phyloP scores from a whole-genome alignment of 208 protist genomes.

The Porcisia deanei region DNA sequence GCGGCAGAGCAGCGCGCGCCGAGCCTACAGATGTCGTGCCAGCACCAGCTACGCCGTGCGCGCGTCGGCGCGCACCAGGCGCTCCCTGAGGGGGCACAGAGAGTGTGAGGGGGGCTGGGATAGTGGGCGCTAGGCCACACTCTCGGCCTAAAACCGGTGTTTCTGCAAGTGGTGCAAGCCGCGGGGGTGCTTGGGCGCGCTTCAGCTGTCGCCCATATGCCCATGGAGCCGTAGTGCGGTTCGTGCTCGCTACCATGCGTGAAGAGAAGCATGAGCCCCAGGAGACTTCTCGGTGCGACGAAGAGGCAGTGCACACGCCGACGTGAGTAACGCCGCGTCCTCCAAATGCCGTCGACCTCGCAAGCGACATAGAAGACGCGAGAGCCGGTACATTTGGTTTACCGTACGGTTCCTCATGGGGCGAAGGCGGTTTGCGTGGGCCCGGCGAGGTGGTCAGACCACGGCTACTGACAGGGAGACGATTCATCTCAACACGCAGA shows the following conservation, averaged over 20 bases:
- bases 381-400: not conserved
- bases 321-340: not conserved
- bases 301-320: not conserved
- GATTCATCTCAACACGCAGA: not conserved
- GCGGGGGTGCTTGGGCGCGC: not conserved
- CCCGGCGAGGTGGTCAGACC: not conserved
- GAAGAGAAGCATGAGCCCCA: not conserved
- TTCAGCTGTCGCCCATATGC: not conserved
- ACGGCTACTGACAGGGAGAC: not conserved
- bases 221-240: not conserved
- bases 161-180: constrained; percentile 1
- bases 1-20: constrained; percentile 4
- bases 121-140: not conserved
- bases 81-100: not conserved
- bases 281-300: not conserved
- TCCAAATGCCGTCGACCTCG: not conserved
- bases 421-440: not conserved
- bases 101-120: not conserved
- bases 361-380: not conserved
- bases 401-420: too few species aligned
- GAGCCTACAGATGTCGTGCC: not conserved
- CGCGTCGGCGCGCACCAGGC: not conserved
- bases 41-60: not conserved
- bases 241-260: not conserved
- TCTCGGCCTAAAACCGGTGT: not conserved